phyloP scores from a whole-genome alignment of 1,284 basidiomycete genomes.

The Ganoderma multipileum region DNA sequence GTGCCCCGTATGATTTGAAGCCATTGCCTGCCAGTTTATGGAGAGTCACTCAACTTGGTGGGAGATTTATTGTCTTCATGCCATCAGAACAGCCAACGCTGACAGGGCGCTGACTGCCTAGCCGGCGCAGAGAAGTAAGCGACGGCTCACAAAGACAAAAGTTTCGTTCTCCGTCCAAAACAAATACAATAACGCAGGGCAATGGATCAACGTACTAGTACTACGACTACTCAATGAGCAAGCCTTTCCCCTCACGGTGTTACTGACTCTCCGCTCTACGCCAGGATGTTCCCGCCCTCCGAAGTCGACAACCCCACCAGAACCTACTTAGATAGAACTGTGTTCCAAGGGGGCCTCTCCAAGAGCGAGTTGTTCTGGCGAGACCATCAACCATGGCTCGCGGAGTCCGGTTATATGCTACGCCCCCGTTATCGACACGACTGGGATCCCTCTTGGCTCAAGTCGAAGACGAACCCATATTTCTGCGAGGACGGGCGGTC shows the following conservation, averaged over 20 bases:
- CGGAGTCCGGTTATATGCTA: constrained; percentile 26
- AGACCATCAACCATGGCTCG: neutral
- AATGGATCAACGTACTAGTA: no score
- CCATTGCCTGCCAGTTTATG: neutral
- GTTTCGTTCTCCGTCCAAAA: no score
- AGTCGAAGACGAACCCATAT: neutral
- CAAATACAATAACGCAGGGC: no score
- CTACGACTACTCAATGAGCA: no score
- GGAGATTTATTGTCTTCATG: neutral
- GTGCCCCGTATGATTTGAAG: neutral
- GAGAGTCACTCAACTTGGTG: neutral
- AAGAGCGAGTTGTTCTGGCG: neutral
- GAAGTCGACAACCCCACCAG: neutral
- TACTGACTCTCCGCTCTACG: neutral
- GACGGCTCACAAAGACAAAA: no score
- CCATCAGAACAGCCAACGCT: no score
- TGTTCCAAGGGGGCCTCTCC: neutral
- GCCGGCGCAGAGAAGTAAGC: no score
- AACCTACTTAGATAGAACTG: neutral
- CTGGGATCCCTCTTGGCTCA: constrained; percentile 28
- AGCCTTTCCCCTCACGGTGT: no score
- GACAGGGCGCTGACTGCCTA: no score
- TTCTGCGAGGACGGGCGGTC: constrained; percentile 19
- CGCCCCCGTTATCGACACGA: constrained; percentile 20
- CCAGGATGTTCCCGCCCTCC: neutral